Evolutionary conservation across 345 rosid genomes (phyloP), one percentile per base, ranked within the genome.

Genomic region (Sonneratia alba): DNA sequence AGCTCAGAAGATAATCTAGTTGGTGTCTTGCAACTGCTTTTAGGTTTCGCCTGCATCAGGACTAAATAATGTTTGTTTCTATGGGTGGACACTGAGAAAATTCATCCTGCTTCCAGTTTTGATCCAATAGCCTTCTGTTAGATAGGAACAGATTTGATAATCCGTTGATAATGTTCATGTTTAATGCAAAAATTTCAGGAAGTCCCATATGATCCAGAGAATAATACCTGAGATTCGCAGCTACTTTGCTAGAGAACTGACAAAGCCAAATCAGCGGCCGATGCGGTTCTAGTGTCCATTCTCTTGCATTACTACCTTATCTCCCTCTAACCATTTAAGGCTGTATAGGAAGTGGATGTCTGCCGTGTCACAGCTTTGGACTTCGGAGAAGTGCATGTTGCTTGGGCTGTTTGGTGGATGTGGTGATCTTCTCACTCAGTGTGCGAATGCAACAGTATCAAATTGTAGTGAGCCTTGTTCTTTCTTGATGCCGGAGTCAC

Each of bases 141-240:
- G 32, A 27, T 27, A 27, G 32, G 32, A 27, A 27, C 32, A 27
- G 32, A 27, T 27, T 1, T 27, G 32, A 27, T 27, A 27, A 27
- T 27, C 32, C 32, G 32, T 27, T 27, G 32, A 0, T 27, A 27
- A 27, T 27, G 32, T 27, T 27, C 32, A 27, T 27, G 32, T 27
- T 27, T 27, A 27, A 27, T 27, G 32, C 32, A 27, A 27, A 27
- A 27, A 0, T 42, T 42, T 42, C 45, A 42, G 45, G 45, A 42
- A 42, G 6, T 42, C 75, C 34, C 70, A 49, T 65, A 57, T 73
- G 64, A 73, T 73, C 59, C 65, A 66, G 75, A 69, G 75, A 61
- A 73, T 73, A 73, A 73, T 66, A 24, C 75, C 75, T 11, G 75
- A 73, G 75, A 73, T 73, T 16, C 62, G 65, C 7, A 40, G 4